These are phyloP conservation scores for Epicoccum nigrum DNA, from an alignment of 2,329 filamentous ascomycete genomes.

Conservation along the genomic window DNA sequence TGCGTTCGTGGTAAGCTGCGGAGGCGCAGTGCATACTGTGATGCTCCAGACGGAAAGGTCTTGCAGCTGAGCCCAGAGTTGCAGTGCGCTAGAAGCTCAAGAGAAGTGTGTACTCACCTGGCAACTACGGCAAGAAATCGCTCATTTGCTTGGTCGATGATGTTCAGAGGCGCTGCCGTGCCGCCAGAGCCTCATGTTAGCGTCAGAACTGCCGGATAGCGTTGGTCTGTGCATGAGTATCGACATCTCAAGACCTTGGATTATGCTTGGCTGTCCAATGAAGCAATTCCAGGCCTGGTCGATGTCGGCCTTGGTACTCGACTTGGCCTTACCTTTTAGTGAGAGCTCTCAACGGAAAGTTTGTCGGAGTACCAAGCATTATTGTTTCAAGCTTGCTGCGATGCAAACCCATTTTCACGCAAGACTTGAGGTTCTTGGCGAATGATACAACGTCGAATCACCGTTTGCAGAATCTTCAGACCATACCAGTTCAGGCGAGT, in stretches of 20 bases:
- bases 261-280: constrained; percentile 19
- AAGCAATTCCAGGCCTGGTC: constrained; percentile 11
- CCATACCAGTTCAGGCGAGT: background rate
- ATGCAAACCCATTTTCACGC: constrained; percentile 8
- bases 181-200: constrained; percentile 17
- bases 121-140: constrained; percentile 8
- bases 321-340: constrained; percentile 8
- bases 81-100: constrained; percentile 24
- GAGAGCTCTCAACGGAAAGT: constrained; percentile 19
- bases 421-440: constrained; percentile 4
- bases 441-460: constrained; percentile 1
- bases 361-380: constrained; percentile 25
- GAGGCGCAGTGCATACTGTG: constrained; percentile 5
- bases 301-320: constrained; percentile 14
- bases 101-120: constrained; percentile 6
- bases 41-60: no score
- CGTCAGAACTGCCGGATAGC: constrained; percentile 10
- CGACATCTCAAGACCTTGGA: constrained; percentile 14
- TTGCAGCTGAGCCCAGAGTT: background rate
- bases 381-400: constrained; percentile 13
- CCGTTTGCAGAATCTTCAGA: background rate
- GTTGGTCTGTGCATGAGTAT: constrained; percentile 5
- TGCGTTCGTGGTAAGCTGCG: background rate
- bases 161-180: constrained; percentile 3
- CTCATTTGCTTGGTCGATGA: constrained; percentile 8